These are phyloP conservation scores for Vigna nakashimae DNA, from an alignment of 306 rosid species.

Conservation along the genomic window DNA sequence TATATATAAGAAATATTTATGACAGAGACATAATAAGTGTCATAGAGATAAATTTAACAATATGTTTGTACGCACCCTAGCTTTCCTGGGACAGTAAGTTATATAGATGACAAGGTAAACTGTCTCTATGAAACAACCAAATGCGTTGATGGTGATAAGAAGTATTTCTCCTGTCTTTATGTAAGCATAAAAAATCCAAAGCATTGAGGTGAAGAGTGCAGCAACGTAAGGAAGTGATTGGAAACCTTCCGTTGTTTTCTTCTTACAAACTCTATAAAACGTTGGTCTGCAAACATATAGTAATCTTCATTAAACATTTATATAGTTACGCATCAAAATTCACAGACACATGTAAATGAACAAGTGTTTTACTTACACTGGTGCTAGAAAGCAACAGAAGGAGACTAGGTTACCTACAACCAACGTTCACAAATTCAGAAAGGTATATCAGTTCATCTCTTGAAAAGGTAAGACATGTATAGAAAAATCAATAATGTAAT, in stretches of 20 bases:
- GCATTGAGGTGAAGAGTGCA: constrained; percentile 87
- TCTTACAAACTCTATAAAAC: constrained; percentile 71
- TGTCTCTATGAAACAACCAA: constrained; percentile 83
- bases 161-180: constrained; percentile 73
- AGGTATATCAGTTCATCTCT: neutral
- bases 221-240: constrained; percentile 89
- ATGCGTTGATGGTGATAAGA: constrained; percentile 74
- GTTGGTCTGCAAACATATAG: constrained; percentile 63
- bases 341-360: neutral
- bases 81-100: constrained; percentile 71
- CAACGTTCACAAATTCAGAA: constrained; percentile 11
- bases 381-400: constrained; percentile 85
- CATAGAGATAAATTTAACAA: neutral
- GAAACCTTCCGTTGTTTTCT: constrained; percentile 92
- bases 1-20: neutral
- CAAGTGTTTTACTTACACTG: constrained; percentile 66
- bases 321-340: neutral
- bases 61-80: constrained; percentile 56
- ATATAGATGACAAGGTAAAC: constrained; percentile 74
- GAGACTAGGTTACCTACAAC: constrained; percentile 77
- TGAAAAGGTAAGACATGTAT: neutral
- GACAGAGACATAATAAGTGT: neutral
- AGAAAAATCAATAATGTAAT: neutral
- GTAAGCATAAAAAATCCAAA: constrained; percentile 90
- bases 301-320: too few species aligned